These are phyloP conservation scores for Quercus tomentella DNA, from an alignment of 331 rosid genomes.

Conservation along the genomic window DNA sequence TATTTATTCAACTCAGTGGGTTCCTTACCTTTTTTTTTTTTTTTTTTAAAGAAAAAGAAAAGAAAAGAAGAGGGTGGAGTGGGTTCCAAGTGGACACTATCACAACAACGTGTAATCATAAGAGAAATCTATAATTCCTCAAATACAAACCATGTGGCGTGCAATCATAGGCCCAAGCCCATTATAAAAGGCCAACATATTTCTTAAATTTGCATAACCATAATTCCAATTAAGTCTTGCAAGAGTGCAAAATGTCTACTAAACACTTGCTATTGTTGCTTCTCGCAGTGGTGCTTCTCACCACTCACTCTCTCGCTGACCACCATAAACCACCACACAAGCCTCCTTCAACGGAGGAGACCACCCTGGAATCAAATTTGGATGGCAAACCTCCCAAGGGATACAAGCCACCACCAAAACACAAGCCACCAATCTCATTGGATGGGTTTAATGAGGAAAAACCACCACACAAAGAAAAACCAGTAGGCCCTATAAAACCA, in stretches of 20 bases:
- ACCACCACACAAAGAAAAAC: neutral
- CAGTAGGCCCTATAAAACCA: neutral
- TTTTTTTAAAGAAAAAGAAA: too few relatives aligned
- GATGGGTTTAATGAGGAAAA: neutral
- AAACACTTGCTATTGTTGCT: conserved; percentile 8
- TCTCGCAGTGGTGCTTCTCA: conserved; percentile 27
- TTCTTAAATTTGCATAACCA: neutral
- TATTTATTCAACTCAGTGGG: too few relatives aligned
- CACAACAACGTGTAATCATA: too few relatives aligned
- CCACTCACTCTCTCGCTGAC: conserved; percentile 7
- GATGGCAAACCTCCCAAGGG: neutral
- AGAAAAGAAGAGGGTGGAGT: too few relatives aligned
- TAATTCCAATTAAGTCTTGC: too few relatives aligned
- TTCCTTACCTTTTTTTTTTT: too few relatives aligned
- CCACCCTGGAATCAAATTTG: neutral
- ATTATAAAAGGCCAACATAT: conserved; percentile 1
- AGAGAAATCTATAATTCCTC: neutral
- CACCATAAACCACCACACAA: neutral
- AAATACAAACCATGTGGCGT: neutral
- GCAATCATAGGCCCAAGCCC: neutral
- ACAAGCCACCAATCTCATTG: neutral
- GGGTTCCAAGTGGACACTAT: too few relatives aligned
- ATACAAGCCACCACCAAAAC: neutral
- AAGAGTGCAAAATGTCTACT: neutral
- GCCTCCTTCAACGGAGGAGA: neutral